Percentiles rank a stretch among this genome's conserved stretches.
These are phyloP conservation scores for Xylariomycetidae sp. DNA, from an alignment of 2,329 filamentous ascomycete genomes.

Conservation along the genomic window DNA sequence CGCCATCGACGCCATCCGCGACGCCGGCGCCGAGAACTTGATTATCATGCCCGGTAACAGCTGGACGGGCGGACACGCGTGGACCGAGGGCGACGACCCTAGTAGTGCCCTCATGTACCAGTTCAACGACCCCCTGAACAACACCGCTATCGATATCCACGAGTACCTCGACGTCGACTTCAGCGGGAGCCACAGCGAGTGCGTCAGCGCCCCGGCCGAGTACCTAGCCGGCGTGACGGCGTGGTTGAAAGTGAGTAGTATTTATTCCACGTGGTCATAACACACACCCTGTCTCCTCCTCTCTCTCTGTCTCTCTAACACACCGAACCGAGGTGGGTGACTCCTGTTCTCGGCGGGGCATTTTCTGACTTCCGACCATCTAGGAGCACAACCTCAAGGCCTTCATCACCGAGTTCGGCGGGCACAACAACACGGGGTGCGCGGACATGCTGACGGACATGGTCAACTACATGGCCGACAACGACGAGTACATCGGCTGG, in stretches of 20 bases:
- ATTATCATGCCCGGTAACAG: slow-evolving; percentile 43
- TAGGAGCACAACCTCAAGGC: slow-evolving; percentile 31
- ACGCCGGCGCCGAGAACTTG: slow-evolving; percentile 36
- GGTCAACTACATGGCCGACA: slow-evolving; percentile 39
- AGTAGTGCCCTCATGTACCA: slow-evolving; percentile 33
- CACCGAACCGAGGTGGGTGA: background rate
- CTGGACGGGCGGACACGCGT: slow-evolving; percentile 43
- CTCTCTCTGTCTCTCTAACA: background rate
- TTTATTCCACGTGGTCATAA: background rate
- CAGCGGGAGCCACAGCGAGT: slow-evolving; percentile 36
- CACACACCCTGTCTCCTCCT: background rate
- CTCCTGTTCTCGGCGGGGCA: too few relatives aligned
- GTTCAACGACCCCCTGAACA: slow-evolving; percentile 39
- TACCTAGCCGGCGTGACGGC: slow-evolving; percentile 36
- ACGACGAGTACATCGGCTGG: slow-evolving; percentile 44
- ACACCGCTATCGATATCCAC: slow-evolving; percentile 45
- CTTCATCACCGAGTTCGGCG: slow-evolving; percentile 45
- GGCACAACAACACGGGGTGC: slow-evolving; percentile 36
- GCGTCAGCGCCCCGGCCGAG: slow-evolving; percentile 31
- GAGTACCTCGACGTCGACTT: slow-evolving; percentile 46
- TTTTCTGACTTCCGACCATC: too few relatives aligned
- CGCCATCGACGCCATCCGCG: slow-evolving; percentile 38
- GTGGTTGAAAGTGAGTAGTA: slow-evolving; percentile 33
- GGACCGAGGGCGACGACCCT: slow-evolving; percentile 34
- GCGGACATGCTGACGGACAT: slow-evolving; percentile 34